A percentile compares a stretch with the other conserved stretches of the same genome.
These are phyloP conservation scores for Claviceps purpurea DNA, from an alignment of 2,329 filamentous ascomycete species.

Conservation along the genomic window DNA sequence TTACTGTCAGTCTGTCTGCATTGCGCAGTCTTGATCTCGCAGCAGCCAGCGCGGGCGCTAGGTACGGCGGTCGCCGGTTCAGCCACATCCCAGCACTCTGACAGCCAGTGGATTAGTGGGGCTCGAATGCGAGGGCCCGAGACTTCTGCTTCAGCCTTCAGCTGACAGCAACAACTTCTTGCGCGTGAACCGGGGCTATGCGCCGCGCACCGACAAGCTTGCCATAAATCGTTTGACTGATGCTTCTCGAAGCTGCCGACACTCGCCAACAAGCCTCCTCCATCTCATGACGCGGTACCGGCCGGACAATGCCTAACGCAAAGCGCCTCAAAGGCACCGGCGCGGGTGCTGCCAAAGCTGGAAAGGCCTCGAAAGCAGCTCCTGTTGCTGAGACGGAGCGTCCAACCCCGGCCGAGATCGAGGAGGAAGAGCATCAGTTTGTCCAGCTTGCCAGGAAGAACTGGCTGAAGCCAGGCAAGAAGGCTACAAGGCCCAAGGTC, in stretches of 20 bases:
- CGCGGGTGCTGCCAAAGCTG: slow-evolving; percentile 21
- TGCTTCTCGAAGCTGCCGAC: background rate
- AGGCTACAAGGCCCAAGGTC: slow-evolving; percentile 52
- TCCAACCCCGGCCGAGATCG: slow-evolving; percentile 50
- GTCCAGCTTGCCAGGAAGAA: slow-evolving; percentile 68
- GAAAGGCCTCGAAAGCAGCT: slow-evolving; percentile 22
- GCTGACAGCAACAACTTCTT: no score
- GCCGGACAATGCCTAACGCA: slow-evolving; percentile 38
- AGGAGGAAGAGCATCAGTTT: slow-evolving; percentile 59
- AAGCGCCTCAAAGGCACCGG: slow-evolving; percentile 45
- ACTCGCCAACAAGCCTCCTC: background rate
- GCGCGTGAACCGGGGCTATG: no score
- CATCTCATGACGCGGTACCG: slow-evolving; percentile 2
- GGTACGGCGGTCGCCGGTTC: no score
- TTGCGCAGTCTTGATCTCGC: no score
- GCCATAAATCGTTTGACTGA: no score
- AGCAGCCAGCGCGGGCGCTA: no score
- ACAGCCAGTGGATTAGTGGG: background rate
- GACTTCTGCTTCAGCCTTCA: no score
- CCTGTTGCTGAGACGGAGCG: slow-evolving; percentile 25
- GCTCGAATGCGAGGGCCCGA: background rate
- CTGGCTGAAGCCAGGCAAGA: slow-evolving; percentile 61
- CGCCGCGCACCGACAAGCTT: no score
- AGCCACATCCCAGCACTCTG: no score
- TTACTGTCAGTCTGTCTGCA: background rate